Evolutionary conservation across 805 yeast genomes (phyloP).

Genomic region (Blastobotrys chiropterorum): DNA sequence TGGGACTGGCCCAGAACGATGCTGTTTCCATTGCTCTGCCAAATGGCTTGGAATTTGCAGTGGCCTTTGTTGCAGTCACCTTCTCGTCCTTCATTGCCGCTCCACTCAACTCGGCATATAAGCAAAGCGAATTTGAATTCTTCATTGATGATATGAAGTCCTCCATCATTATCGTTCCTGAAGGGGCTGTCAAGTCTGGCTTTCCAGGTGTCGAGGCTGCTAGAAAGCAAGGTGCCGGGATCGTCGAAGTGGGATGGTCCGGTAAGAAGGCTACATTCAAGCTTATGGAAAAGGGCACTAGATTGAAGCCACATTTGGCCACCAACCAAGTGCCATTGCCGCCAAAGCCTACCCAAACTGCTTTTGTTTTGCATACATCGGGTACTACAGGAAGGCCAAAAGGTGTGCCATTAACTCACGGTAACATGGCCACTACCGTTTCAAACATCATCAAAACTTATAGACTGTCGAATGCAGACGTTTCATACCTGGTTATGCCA

Average conservation of each 20-base stretch:
- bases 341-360: slow-evolving; percentile 46
- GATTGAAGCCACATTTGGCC: slow-evolving; percentile 1
- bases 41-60: slow-evolving; percentile 53
- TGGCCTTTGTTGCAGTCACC: slow-evolving; percentile 51
- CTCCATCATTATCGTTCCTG: slow-evolving; percentile 51
- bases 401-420: slow-evolving; percentile 65
- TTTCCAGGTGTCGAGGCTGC: slow-evolving; percentile 49
- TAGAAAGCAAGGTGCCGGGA: slow-evolving; percentile 30
- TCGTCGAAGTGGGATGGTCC: slow-evolving; percentile 4
- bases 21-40: slow-evolving; percentile 57
- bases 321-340: slow-evolving; percentile 6
- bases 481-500: slow-evolving; percentile 67
- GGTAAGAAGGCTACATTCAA: neutral
- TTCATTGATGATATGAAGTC: slow-evolving; percentile 57
- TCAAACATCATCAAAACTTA: slow-evolving; percentile 55
- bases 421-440: slow-evolving; percentile 55
- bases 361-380: slow-evolving; percentile 63
- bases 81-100: slow-evolving; percentile 56
- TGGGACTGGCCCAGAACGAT: slow-evolving; percentile 36
- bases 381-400: slow-evolving; percentile 77
- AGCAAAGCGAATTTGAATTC: slow-evolving; percentile 55
- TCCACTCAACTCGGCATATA: slow-evolving; percentile 61
- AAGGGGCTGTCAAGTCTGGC: slow-evolving; percentile 37
- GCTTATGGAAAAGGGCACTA: neutral
- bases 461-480: slow-evolving; percentile 42